Conservation (phyloP, 1,284 basidiomycete genomes). For the Naganishia liquefaciens region DNA sequence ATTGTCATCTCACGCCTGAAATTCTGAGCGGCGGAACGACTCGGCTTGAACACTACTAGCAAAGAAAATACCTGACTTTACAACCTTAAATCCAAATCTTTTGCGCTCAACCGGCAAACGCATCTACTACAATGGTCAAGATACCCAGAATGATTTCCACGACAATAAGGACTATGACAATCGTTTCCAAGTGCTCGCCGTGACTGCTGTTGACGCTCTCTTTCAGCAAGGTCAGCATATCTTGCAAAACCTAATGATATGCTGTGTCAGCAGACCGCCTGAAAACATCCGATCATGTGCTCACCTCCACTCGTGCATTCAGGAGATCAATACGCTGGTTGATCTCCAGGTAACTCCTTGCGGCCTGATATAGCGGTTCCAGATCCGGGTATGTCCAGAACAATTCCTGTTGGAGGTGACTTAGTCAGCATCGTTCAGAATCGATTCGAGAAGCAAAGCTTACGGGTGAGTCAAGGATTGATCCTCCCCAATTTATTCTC, state of each 20-base stretch:
- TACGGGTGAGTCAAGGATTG: conserved; percentile 89
- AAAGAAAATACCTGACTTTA: no score
- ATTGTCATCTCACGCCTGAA: no score
- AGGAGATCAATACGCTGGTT: conserved; percentile 89
- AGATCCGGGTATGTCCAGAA: conserved; percentile 92
- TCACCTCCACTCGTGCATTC: conserved; percentile 87
- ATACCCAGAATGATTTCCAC: conserved; percentile 68
- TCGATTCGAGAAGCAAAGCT: conserved; percentile 45
- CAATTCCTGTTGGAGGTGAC: conserved; percentile 65
- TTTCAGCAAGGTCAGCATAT: conserved; percentile 93
- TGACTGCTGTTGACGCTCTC: conserved; percentile 85
- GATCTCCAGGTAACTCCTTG: conserved; percentile 89
- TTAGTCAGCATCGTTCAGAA: conserved; percentile 2
- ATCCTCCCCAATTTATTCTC: conserved; percentile 92
- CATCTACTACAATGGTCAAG: conserved; percentile 69
- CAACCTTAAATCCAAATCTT: background rate
- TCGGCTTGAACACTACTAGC: no score
- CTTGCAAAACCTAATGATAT: conserved; percentile 74
- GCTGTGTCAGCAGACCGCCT: conserved; percentile 5
- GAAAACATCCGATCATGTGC: conserved; percentile 32
- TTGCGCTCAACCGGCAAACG: conserved; percentile 50
- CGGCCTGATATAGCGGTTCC: conserved; percentile 91
- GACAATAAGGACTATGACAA: conserved; percentile 88
- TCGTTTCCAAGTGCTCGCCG: conserved; percentile 89
- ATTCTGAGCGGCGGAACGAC: no score